Percentiles rank a stretch among this genome's conserved stretches.
phyloP scores from a whole-genome alignment of 306 rosid species.

The Vachellia collinsii region DNA sequence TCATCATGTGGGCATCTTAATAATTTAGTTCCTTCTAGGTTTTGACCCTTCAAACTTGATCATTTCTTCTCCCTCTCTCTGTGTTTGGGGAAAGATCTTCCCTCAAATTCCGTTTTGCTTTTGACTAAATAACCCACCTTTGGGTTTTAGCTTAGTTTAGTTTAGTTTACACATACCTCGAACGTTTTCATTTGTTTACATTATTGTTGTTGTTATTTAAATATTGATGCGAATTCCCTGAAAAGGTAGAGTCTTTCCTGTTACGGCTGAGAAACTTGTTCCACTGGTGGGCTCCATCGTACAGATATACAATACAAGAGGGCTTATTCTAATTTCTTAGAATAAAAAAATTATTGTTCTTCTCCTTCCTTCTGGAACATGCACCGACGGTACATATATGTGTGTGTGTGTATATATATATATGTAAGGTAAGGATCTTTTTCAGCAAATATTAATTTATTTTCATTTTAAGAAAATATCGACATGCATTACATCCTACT shows the following conservation, averaged over 20 bases:
- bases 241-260: not conserved
- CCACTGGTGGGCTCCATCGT: not conserved
- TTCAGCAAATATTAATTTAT: too few relatives aligned
- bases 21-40: too few relatives aligned
- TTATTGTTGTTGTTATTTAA: not conserved
- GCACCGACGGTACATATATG: not conserved
- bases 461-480: too few relatives aligned
- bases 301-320: not conserved
- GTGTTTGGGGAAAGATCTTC: not conserved
- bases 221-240: not conserved
- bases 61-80: not conserved
- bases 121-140: not conserved
- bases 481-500: too few relatives aligned
- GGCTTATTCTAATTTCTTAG: too few relatives aligned
- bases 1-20: too few relatives aligned
- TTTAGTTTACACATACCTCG: not conserved
- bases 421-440: too few relatives aligned
- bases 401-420: too few relatives aligned
- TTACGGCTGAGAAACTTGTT: not conserved
- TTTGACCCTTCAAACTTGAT: not conserved
- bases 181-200: not conserved
- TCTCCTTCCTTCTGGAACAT: not conserved
- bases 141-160: not conserved
- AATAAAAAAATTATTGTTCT: too few relatives aligned
- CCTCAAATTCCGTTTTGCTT: constrained; percentile 24